A percentile compares a stretch with the other conserved stretches of the same genome.
phyloP scores from a whole-genome alignment of 2,329 filamentous ascomycete genomes.

The Pseudogymnoascus destructans region DNA sequence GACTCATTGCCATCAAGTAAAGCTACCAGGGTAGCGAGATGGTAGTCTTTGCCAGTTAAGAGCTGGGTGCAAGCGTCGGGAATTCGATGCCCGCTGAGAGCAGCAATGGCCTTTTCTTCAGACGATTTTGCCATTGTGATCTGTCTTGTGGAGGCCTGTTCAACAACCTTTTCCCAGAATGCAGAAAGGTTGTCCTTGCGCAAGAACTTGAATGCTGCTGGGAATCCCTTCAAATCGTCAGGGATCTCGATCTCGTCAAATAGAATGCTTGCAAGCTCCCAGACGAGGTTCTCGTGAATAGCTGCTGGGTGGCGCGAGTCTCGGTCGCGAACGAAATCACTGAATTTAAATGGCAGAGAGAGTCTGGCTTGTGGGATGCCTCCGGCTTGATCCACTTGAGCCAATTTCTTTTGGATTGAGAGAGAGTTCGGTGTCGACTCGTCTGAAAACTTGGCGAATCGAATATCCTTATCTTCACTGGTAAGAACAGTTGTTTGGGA shows the following conservation, averaged over 20 bases:
- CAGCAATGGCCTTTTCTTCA: slow-evolving; percentile 75
- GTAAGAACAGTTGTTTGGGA: slow-evolving; percentile 45
- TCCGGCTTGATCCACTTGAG: slow-evolving; percentile 39
- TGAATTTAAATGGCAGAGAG: slow-evolving; percentile 34
- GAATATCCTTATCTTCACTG: slow-evolving; percentile 50
- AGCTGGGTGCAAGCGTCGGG: slow-evolving; percentile 73
- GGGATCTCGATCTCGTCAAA: slow-evolving; percentile 56
- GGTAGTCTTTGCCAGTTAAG: slow-evolving; percentile 62
- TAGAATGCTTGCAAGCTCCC: slow-evolving; percentile 75
- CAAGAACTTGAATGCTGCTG: slow-evolving; percentile 27
- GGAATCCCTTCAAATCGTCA: slow-evolving; percentile 28
- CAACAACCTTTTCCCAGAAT: slow-evolving; percentile 55
- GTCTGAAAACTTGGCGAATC: slow-evolving; percentile 49
- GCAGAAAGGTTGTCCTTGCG: slow-evolving; percentile 54
- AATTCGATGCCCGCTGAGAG: slow-evolving; percentile 66
- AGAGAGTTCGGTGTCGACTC: slow-evolving; percentile 45
- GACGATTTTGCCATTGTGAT: slow-evolving; percentile 46
- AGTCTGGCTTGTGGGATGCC: slow-evolving; percentile 48
- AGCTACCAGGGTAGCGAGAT: slow-evolving; percentile 71
- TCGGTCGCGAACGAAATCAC: slow-evolving; percentile 34
- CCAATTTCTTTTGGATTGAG: slow-evolving; percentile 40
- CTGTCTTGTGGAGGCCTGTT: slow-evolving; percentile 39
- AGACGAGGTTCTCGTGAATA: slow-evolving; percentile 60
- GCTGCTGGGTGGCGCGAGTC: slow-evolving; percentile 31
- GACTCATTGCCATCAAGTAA: slow-evolving; percentile 63